Evolutionary conservation across 2,329 filamentous ascomycete species (phyloP), one percentile per base, ranked within the genome.

Genomic region (Diaporthe destruens): DNA sequence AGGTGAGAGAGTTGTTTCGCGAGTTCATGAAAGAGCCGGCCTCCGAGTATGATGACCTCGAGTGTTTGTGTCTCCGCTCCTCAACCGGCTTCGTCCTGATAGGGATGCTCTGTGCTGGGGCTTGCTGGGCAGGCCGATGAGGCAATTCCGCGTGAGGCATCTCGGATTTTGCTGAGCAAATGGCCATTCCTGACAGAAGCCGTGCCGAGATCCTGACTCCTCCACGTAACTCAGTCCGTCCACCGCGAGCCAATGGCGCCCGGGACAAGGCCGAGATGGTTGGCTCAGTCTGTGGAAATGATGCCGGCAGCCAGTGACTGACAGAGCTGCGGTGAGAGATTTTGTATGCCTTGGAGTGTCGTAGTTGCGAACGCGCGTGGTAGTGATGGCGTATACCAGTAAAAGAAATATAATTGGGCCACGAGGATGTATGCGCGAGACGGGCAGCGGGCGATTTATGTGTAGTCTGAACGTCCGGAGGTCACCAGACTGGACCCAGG

Each of bases 21-120:
- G 88, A 88, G 68, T 85, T 82, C 65, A 90, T 83, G 12, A 88
- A 86, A 11, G 88, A 90, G 23, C 72, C 71, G n/a, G 85, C 82
- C 71, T 90, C 88, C 34, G 88, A 89, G 79, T 90, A 90, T 18
- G 88, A 90, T 32, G 88, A 90, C 74, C 88, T 85, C 54, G 88
- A 89, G 80, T 90, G 88, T 76, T 90, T 90, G 81, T 90, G 88
- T 74, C 87, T 84, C 77, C 77, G 77, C 71, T 81, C 79, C 36
- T 80, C 78, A 54, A 72, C 51, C 49, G 69, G 61, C 66, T 68
- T 74, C 51, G 71, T 66, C 71, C 72, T 69, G 71, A 74, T 72
- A 68, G 72, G 72, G 44, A 72, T 74, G 39, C 72, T 74, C 18
- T 72, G 72, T 47, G 72, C 56, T 25, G 65, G 66, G 18, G 66